Base-by-base conservation (phyloP, 169 alveolate species). In the Blepharisma undulans region DNA sequence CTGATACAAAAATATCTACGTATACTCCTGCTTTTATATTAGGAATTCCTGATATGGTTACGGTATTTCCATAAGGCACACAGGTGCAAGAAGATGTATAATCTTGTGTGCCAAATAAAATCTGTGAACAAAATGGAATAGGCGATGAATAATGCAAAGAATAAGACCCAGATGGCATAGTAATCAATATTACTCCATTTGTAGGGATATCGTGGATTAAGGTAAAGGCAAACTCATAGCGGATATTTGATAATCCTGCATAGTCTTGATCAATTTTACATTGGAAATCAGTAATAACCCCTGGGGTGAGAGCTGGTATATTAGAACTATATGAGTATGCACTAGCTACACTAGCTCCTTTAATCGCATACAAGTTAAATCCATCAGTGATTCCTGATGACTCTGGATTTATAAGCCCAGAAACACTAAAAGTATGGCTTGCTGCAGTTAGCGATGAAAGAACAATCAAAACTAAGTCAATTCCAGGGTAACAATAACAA, bases 351-450 rank as follows among this genome's bases (percentile, higher is more conserved):
- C 16, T 19, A 12, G 21, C n/a, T 14, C 27, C 82, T 12, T 14
- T n/a, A 27, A 84, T 60, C 21, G 10, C 16, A 61, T 19, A 19
- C 10, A 33, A 19, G 21, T 19, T 18, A 14, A 12, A 19, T 10
- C n/a, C 84, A 61, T 32, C 84, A 16, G 84, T 19, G 16, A 34
- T 48, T 18, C 84, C 14, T 19, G 18, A 82, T 48, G 21, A 14
- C n/a, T 36, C 84, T 34, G 91, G 91, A 18, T 71, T 86, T 86
- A 72, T 16, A 6, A 86, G 85, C 7, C 36, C 48, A 10, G 34
- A 61, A 19, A 86, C 18, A 60, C 84, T 72, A 16, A 6, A 8
- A 1, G 80, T 19, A 22, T n/a, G n/a, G 12, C 66, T 18, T 1
- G 76, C 81, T 22, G 66, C 48, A 0, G 30, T n/a, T 27, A 14